These are phyloP conservation scores for Naumovozyma castellii DNA, from an alignment of 805 yeast genomes.

Conservation along the genomic window DNA sequence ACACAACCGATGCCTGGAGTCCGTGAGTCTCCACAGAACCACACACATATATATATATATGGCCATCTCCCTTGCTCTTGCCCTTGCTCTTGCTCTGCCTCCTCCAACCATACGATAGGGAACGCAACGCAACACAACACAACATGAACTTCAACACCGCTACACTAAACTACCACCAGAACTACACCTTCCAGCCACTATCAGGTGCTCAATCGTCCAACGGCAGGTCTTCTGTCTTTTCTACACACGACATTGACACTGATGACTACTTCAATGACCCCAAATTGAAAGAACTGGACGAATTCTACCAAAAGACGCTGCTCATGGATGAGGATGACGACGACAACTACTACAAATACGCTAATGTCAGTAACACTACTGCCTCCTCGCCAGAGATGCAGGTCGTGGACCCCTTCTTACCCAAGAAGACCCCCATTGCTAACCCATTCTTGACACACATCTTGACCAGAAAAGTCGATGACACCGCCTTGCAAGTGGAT, in stretches of 20 bases:
- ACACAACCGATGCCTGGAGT: too few species aligned
- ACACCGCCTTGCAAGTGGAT: neutral
- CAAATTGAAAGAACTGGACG: neutral
- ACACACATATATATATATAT: too few species aligned
- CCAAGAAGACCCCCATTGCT: neutral
- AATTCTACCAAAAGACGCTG: neutral
- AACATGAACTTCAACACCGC: too few species aligned
- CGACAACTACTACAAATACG: neutral
- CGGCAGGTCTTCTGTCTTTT: neutral
- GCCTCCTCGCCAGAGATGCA: neutral
- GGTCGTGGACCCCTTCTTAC: neutral
- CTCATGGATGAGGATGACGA: neutral
- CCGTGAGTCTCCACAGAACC: too few species aligned
- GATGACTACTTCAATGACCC: neutral
- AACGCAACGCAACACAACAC: too few species aligned
- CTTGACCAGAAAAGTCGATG: neutral
- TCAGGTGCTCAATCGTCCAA: neutral
- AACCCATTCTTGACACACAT: neutral
- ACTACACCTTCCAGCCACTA: too few species aligned
- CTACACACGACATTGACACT: neutral
- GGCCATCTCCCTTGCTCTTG: too few species aligned
- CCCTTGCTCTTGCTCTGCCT: too few species aligned
- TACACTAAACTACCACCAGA: too few species aligned
- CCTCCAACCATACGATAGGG: too few species aligned
- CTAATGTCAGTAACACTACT: neutral